Evolutionary conservation across 768 basidiomycete species (phyloP), one percentile per base, ranked within the genome.

Genomic region (Roridomyces roridus): DNA sequence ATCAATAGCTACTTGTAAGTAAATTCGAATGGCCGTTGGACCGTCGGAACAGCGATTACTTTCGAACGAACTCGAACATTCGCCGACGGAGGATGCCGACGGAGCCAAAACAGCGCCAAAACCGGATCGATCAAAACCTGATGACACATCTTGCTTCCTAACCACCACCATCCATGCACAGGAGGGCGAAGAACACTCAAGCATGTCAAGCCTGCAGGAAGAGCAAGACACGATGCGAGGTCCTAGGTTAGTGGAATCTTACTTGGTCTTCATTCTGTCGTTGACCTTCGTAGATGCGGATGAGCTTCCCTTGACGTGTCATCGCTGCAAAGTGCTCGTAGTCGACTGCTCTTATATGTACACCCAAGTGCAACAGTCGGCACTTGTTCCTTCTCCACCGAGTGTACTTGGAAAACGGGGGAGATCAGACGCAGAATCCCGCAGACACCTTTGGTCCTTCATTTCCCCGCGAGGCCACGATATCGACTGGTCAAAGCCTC

Each of bases 401-500:
- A 3, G 11, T 34, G 11, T 34, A 2, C 31, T 15, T 8, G 4
- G 31, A 10, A 34, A 8, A 15, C 31, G 31, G 15, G 15, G 15
- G 31, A 34, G 31, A 34, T 3, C 7, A 34, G n/a, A n/a, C 41
- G 18, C 29, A 5, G n/a, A 18, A 23, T 8, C 21, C 26, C 35
- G 26, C 7, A 3, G 20, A 40, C 39, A n/a, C 5, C 11, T 57
- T 6, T 58, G 50, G 57, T 44, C 50, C 2, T 58, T 48, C 35
- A 20, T 52, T 20, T 25, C 26, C 3, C 23, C 46, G 5, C 39
- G 43, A 18, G 29, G 29, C 15, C 15, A 40, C 9, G 10, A 43
- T 14, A 55, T 72, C 28, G 70, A 69, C 45, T 42, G 69, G 45
- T 64, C 69, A 11, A 67, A 70, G 18, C 67, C 72, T 15, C 58